These are phyloP conservation scores for Cercospora beticola DNA, from an alignment of 2,329 filamentous ascomycete species.

Conservation along the genomic window DNA sequence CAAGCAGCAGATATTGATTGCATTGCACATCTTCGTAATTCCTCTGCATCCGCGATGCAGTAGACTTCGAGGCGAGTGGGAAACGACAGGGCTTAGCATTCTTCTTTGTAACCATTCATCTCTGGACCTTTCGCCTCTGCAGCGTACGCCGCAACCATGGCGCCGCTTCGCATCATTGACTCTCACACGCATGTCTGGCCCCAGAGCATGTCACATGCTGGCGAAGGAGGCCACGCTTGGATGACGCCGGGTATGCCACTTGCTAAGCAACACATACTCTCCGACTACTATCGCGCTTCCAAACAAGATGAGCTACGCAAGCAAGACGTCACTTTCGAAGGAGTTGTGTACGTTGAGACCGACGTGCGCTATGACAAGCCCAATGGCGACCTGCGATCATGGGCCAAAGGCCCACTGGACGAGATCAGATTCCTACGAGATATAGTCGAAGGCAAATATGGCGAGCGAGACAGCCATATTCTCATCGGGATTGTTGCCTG, in stretches of 20 bases:
- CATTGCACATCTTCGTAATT: not conserved
- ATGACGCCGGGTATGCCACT: constrained; percentile 60
- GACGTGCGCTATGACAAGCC: constrained; percentile 56
- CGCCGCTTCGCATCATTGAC: constrained; percentile 63
- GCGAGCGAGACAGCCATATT: constrained; percentile 49
- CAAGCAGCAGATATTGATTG: not conserved
- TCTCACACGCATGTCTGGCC: constrained; percentile 91
- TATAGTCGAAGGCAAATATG: constrained; percentile 59
- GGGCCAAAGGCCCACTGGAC: constrained; percentile 67
- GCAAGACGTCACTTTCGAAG: constrained; percentile 41
- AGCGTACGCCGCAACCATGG: not conserved
- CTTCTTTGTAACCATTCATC: not conserved
- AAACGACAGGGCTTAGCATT: not conserved
- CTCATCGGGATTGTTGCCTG: constrained; percentile 75
- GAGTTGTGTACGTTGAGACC: constrained; percentile 81
- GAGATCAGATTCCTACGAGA: constrained; percentile 70
- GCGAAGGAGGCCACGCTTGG: constrained; percentile 66
- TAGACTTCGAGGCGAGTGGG: constrained; percentile 1
- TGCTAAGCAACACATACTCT: constrained; percentile 59
- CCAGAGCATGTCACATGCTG: constrained; percentile 53
- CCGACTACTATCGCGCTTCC: constrained; percentile 34
- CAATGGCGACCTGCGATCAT: constrained; percentile 41
- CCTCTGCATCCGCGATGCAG: not conserved
- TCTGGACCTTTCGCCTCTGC: not conserved
- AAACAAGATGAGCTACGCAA: constrained; percentile 42